Base-by-base conservation (phyloP, 2,329 filamentous ascomycete genomes). In the Claviceps digitariae region DNA sequence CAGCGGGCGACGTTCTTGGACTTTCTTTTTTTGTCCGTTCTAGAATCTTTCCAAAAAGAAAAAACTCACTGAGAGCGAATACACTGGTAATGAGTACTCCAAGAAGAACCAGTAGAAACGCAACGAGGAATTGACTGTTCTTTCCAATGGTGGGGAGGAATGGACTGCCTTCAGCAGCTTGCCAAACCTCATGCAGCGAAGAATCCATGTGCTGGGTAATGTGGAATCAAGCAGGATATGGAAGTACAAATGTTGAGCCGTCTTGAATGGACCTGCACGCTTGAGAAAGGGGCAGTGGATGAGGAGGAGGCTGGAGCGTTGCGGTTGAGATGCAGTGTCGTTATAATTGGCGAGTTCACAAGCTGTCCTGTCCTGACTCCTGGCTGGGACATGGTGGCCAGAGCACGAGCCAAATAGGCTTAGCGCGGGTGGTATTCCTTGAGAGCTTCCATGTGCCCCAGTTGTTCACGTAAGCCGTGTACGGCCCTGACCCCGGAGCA, bases 11-110 rank as follows among this genome's bases (percentile, higher is more conserved):
- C 45, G 13, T 5, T 20, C 48, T 40, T 38, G 15, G 7, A 17
- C 4, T 38, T 38, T 38, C 4, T 38, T 38, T 38, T 20, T 27
- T 23, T 9, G 13, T 45, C 15, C 41, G 25, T 15, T 17, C n/a
- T 10, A 17, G n/a, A 17, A 34, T 34, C 31, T 3, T 15, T 21
- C n/a, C n/a, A n/a, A n/a, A 25, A 2, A 23, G 27, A 29, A 61
- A 80, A 63, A 79, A 97, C 91, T 95, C 62, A 97, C 91, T 95
- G 62, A 97, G 73, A 47, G 88, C 86, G 65, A 97, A 97, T 57
- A 89, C 72, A 51, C 86, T 86, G 40, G 83, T 86, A 55, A 94
- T 73, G 53, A 84, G 67, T 58, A 95, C 64, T 69, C 87, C 87
- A 56, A 84, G 65, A 31, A 88, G 66, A 56, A 96, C 76, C 56